A percentile compares a stretch with the other conserved stretches of the same genome.
Evolutionary conservation across 129 eudicot species (phyloP).

Genomic region (Flaveria brownii): DNA sequence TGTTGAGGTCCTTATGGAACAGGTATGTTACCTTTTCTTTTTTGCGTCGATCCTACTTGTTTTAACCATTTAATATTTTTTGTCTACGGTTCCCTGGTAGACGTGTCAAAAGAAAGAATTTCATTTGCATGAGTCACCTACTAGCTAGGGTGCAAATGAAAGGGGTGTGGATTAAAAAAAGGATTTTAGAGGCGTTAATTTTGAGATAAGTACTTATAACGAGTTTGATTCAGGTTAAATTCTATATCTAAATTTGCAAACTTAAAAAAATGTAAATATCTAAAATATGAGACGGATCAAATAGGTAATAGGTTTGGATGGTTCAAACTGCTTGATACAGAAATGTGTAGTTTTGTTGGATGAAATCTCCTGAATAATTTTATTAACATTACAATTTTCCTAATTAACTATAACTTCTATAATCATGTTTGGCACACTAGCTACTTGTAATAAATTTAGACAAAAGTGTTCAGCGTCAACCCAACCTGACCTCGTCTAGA

Average conservation of each 20-base stretch:
- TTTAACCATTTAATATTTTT: not conserved
- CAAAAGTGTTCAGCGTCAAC: not conserved
- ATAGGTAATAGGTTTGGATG: too few species aligned
- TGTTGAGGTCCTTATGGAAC: slow-evolving; percentile 73
- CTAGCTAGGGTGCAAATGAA: too few species aligned
- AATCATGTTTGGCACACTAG: not conserved
- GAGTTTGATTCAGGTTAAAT: not conserved
- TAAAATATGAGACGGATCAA: not conserved
- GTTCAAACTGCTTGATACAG: not conserved
- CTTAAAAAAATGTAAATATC: not conserved
- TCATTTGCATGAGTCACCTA: not conserved
- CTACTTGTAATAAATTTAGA: not conserved
- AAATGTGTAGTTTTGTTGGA: not conserved
- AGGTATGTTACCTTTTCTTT: slow-evolving; percentile 39
- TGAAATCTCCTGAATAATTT: not conserved
- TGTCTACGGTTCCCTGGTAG: not conserved
- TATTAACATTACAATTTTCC: not conserved
- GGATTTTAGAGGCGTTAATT: not conserved
- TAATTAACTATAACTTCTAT: not conserved
- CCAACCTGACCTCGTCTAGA: not conserved
- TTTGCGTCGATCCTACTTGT: not conserved
- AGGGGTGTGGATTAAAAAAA: too few species aligned
- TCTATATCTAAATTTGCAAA: not conserved
- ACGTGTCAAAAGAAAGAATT: not conserved
- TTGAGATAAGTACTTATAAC: not conserved